Conservation (phyloP, 2,329 filamentous ascomycete genomes). For the Penicillium rolfsii region DNA sequence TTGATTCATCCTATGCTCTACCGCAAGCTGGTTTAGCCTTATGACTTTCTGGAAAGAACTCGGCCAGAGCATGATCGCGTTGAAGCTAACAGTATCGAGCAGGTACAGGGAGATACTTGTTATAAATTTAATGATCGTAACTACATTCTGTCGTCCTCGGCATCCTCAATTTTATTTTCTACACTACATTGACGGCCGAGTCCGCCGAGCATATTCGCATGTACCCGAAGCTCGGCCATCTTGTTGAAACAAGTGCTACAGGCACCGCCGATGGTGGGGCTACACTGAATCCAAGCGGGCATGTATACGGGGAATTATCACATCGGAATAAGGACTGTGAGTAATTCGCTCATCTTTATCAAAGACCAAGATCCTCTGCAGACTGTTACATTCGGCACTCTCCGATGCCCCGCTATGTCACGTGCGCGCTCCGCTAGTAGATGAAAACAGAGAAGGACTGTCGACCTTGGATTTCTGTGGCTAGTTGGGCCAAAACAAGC, state of each 20-base stretch:
- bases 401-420: constrained; percentile 25
- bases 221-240: constrained; percentile 9
- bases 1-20: neutral
- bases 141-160: neutral
- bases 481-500: neutral
- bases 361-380: neutral
- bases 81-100: neutral
- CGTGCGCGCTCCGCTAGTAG: constrained; percentile 14
- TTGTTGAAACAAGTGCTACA: neutral
- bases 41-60: neutral
- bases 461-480: neutral
- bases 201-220: constrained; percentile 7
- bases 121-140: neutral
- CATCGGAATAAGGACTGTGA: constrained; percentile 21
- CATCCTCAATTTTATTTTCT: neutral
- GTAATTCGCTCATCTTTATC: constrained; percentile 20
- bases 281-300: neutral
- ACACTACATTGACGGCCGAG: neutral
- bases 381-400: constrained; percentile 15
- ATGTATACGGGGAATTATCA: constrained; percentile 12
- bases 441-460: neutral
- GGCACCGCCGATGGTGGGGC: constrained; percentile 2
- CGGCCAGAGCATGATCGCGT: neutral
- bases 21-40: no score
- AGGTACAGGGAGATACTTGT: neutral